Conservation (phyloP, 352 stramenopile genomes). For the Phytopythium vexans region DNA sequence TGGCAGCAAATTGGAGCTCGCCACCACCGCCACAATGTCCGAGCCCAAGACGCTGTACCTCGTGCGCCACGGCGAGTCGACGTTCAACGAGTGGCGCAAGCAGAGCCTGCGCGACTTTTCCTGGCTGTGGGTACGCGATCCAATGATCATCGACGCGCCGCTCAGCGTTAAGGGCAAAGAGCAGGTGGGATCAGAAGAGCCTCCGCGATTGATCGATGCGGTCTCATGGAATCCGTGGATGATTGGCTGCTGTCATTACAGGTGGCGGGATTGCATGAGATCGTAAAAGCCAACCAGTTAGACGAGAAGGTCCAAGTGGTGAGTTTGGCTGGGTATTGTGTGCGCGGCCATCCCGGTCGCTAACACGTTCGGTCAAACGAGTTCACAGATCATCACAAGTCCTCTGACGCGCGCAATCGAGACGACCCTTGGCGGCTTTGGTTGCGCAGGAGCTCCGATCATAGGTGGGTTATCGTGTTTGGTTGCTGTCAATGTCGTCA, state of each 20-base stretch:
- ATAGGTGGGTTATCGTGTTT: conserved; percentile 25
- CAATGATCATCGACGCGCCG: conserved; percentile 82
- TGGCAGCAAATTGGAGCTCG: no score
- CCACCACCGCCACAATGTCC: no score
- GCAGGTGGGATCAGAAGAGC: conserved; percentile 32
- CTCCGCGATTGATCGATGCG: neutral
- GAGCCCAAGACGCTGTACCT: conserved; percentile 73
- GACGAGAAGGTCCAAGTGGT: conserved; percentile 74
- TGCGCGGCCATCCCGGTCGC: neutral
- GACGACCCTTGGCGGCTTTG: conserved; percentile 68
- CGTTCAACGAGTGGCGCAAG: conserved; percentile 85
- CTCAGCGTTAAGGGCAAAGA: conserved; percentile 69
- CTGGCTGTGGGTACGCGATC: conserved; percentile 81
- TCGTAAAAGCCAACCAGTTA: conserved; percentile 31
- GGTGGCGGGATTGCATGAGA: conserved; percentile 39
- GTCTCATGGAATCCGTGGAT: neutral
- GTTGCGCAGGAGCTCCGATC: conserved; percentile 46
- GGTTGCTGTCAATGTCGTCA: no score
- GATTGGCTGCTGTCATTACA: conserved; percentile 5
- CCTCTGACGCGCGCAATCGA: conserved; percentile 82
- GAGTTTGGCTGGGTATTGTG: neutral
- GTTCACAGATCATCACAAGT: conserved; percentile 69
- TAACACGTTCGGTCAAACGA: neutral
- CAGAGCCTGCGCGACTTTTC: conserved; percentile 79
- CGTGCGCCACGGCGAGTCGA: conserved; percentile 86